phyloP scores from a whole-genome alignment of 495 filamentous ascomycete genomes.

The Barbatosphaeria neglecta region DNA sequence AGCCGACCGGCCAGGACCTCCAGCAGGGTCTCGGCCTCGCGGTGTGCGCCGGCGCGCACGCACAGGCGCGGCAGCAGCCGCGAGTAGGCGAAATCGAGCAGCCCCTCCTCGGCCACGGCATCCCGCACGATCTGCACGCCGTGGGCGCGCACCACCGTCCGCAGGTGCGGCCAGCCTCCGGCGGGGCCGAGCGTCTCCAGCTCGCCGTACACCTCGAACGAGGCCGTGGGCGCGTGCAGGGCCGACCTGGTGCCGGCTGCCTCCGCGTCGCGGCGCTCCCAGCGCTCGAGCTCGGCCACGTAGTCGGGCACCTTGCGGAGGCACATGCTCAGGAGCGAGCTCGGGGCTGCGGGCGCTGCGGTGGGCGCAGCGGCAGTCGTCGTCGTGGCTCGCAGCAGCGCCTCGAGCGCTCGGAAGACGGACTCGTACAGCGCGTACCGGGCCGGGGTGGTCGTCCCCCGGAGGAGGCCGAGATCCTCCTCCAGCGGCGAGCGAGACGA shows the following conservation, averaged over 20 bases:
- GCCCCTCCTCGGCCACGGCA: slow-evolving; percentile 40
- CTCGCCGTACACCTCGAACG: slow-evolving; percentile 50
- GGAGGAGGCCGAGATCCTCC: slow-evolving; percentile 6
- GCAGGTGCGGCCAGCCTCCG: slow-evolving; percentile 55
- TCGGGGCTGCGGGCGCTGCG: slow-evolving; percentile 35
- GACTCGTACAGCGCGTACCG: slow-evolving; percentile 10
- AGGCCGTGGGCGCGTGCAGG: slow-evolving; percentile 22
- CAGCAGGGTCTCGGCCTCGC: slow-evolving; percentile 31
- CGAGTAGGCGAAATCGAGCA: slow-evolving; percentile 27
- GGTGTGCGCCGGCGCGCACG: slow-evolving; percentile 16
- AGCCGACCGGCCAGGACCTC: slow-evolving; percentile 17
- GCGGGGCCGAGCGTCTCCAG: slow-evolving; percentile 48
- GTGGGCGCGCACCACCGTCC: slow-evolving; percentile 53
- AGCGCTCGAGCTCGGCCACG: slow-evolving; percentile 47
- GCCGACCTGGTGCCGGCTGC: slow-evolving; percentile 31
- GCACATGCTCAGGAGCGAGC: slow-evolving; percentile 54
- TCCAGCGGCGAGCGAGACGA: slow-evolving; percentile 7
- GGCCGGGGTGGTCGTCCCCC: background rate
- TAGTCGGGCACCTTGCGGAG: slow-evolving; percentile 51
- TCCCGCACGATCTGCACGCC: slow-evolving; percentile 45
- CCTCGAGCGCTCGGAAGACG: slow-evolving; percentile 35
- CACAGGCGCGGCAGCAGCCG: slow-evolving; percentile 31
- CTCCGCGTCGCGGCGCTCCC: slow-evolving; percentile 38
- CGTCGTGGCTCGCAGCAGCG: slow-evolving; percentile 34
- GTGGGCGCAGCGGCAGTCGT: slow-evolving; percentile 3